Percentiles rank a stretch among this genome's conserved stretches.
Evolutionary conservation across 2,329 filamentous ascomycete genomes (phyloP).

Genomic region (Coniochaeta ligniaria): DNA sequence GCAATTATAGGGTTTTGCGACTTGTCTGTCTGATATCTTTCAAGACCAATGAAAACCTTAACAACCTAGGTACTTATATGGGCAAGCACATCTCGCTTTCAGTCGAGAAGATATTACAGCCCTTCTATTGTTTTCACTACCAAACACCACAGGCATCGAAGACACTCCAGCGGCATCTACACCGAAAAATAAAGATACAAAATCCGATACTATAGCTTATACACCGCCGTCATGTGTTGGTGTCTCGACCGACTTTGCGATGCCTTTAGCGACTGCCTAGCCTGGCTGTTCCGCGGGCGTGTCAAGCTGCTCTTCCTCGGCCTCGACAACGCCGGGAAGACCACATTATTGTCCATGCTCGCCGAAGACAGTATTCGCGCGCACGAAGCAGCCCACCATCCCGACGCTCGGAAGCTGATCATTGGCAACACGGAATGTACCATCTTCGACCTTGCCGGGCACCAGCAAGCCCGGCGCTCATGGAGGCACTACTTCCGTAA

Average conservation of each 20-base stretch:
- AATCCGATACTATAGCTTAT: neutral
- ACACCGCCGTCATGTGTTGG: neutral
- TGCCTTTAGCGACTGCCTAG: neutral
- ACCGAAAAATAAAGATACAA: no score
- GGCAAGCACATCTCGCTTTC: no score
- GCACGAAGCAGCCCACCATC: neutral
- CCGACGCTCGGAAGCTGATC: neutral
- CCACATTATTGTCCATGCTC: neutral
- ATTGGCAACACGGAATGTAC: neutral
- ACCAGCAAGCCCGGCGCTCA: neutral
- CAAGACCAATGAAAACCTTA: no score
- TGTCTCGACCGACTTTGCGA: neutral
- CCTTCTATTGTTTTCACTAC: no score
- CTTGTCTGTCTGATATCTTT: no score
- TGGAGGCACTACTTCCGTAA: neutral
- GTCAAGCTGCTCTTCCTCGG: neutral
- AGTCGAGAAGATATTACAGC: no score
- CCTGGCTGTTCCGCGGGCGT: neutral
- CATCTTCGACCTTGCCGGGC: neutral
- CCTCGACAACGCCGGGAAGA: neutral
- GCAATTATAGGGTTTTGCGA: no score
- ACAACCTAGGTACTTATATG: no score
- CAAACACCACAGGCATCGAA: no score
- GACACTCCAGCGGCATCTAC: no score
- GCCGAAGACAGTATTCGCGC: neutral